phyloP scores from a whole-genome alignment of 768 basidiomycete species.

The Pulveroboletus frians region DNA sequence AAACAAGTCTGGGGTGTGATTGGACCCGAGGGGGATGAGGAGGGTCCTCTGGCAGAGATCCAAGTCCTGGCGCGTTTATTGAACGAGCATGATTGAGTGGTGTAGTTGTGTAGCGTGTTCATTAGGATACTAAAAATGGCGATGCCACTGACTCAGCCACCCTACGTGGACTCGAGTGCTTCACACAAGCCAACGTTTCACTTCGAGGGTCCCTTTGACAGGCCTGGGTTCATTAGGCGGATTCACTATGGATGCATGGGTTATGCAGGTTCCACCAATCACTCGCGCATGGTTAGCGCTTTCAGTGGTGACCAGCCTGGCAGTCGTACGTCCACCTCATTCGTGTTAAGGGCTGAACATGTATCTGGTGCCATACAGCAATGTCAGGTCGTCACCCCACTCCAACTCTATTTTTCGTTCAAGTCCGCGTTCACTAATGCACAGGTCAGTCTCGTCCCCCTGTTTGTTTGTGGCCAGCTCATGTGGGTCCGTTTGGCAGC shows the following conservation, averaged over 20 bases:
- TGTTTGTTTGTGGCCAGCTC: conserved; percentile 5
- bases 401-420: conserved; percentile 91
- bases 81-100: conserved; percentile 5
- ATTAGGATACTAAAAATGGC: not conserved
- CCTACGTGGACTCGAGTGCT: too few species aligned
- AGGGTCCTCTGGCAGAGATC: conserved; percentile 55
- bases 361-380: conserved; percentile 48
- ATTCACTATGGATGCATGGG: conserved; percentile 77
- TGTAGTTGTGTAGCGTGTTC: not conserved
- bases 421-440: conserved; percentile 76
- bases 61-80: conserved; percentile 40
- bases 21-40: conserved; percentile 59
- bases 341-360: conserved; percentile 1
- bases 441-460: conserved; percentile 42
- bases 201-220: not conserved
- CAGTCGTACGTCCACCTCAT: conserved; percentile 62
- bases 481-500: conserved; percentile 38
- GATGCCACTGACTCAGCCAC: conserved; percentile 17
- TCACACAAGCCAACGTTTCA: not conserved
- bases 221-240: conserved; percentile 1
- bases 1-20: conserved; percentile 40
- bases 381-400: conserved; percentile 84
- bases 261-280: conserved; percentile 86
- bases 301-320: conserved; percentile 73
- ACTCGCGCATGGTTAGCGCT: conserved; percentile 83